Evolutionary conservation across 2,329 filamentous ascomycete genomes (phyloP).

Genomic region (Colletotrichum sp.): DNA sequence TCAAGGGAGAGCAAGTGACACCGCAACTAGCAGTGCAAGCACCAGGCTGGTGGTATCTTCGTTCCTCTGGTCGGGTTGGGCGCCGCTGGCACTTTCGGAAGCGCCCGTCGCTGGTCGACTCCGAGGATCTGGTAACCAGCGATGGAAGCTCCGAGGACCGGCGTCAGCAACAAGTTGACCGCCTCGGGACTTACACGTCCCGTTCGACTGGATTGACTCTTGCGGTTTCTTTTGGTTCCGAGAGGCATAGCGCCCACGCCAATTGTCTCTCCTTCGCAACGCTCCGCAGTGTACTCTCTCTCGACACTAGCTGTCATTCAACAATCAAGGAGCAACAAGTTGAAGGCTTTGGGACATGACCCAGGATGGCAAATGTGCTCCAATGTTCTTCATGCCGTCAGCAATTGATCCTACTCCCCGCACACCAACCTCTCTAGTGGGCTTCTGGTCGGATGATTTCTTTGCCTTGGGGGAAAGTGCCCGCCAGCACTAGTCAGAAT

Average conservation of each 20-base stretch:
- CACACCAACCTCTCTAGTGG: neutral
- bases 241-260: neutral
- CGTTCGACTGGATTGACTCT: neutral
- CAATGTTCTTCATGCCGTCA: neutral
- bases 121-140: neutral
- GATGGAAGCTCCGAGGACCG: neutral
- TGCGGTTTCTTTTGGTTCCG: neutral
- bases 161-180: neutral
- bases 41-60: neutral
- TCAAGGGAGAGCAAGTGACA: neutral
- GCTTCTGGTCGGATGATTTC: neutral
- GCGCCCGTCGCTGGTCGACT: neutral
- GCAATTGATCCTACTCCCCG: conserved; percentile 1
- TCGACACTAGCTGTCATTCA: neutral
- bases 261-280: neutral
- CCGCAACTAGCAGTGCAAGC: neutral
- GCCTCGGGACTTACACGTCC: neutral
- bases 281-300: neutral
- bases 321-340: neutral
- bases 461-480: neutral
- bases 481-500: neutral
- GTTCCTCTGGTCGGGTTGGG: neutral
- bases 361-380: neutral
- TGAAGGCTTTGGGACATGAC: neutral
- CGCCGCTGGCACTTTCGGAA: neutral